Conservation (phyloP, 2,329 filamentous ascomycete genomes). For the Macroventuria anomochaeta region DNA sequence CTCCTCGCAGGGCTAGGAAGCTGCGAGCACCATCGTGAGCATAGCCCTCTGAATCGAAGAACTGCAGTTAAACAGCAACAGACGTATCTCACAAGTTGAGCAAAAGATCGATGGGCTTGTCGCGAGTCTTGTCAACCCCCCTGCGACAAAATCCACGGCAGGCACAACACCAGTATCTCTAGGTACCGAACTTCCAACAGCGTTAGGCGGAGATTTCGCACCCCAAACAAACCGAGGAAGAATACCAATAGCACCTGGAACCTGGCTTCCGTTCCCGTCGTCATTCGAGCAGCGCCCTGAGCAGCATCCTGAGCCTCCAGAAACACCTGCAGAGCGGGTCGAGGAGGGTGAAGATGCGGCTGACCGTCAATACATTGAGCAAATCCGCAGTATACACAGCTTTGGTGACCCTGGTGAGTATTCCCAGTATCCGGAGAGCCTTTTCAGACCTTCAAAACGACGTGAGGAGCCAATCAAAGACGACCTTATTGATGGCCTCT, state of each 20-base stretch:
- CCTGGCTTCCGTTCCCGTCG: constrained; percentile 36
- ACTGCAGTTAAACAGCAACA: constrained; percentile 10
- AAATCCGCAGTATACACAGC: constrained; percentile 35
- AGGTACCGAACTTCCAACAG: not conserved
- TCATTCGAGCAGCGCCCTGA: constrained; percentile 30
- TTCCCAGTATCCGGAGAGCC: constrained; percentile 15
- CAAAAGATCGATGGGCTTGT: constrained; percentile 47
- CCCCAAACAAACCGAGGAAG: constrained; percentile 2
- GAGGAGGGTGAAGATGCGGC: constrained; percentile 21
- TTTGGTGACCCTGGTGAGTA: constrained; percentile 27
- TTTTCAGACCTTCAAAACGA: constrained; percentile 26
- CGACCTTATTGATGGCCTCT: constrained; percentile 26
- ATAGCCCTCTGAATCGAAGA: not conserved
- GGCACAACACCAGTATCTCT: not conserved
- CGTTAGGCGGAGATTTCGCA: not conserved
- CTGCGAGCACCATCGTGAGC: constrained; percentile 44
- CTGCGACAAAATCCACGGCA: not conserved
- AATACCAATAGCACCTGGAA: constrained; percentile 28
- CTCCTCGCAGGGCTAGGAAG: constrained; percentile 34
- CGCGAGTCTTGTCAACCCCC: constrained; percentile 35
- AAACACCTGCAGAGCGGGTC: constrained; percentile 1
- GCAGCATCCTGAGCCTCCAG: not conserved
- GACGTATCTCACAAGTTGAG: constrained; percentile 46
- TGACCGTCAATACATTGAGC: constrained; percentile 34
- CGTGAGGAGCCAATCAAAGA: constrained; percentile 33